Base-by-base conservation (phyloP, 768 basidiomycete species). In the Megacollybia marginata region DNA sequence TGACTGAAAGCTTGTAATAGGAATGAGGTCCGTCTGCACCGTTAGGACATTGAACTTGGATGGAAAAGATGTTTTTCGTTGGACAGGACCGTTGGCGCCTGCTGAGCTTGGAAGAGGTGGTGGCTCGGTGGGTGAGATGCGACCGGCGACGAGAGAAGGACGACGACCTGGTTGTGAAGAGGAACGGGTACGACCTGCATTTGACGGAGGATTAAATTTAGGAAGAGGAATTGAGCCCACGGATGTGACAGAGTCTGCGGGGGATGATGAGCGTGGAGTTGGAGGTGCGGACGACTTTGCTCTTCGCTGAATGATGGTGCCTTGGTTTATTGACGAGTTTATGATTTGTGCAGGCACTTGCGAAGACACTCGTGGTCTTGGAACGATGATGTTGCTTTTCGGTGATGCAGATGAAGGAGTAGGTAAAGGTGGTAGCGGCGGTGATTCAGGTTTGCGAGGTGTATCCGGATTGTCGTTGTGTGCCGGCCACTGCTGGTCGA, bases 101-200 rank as follows among this genome's bases (percentile, higher is more conserved):
- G 64, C 60, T 16, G 69, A 54, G 4, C 58, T 58, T 44, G 82
- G 80, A 23, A 78, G 67, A 16, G 79, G 82, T 11, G 78, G 83
- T 44, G 65, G 72, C 56, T 78, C 82, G 47, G 68, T 69, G 48
- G 71, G 82, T 38, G 76, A 80, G 54, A 70, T 69, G 44, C 75
- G 69, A 45, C 77, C 74, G 54, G 75, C 72, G 33, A 72, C 63
- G 31, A 80, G 53, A 12, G 84, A 79, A 20, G 86, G 85, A 49
- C 85, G 71, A 50, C 85, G 76, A 23, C 82, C 84, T 40, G 89
- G 87, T 55, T 91, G 89, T 35, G 89, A 90, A 11, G 78, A 79
- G 33, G 89, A 85, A 44, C 89, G 78, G 50, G 59, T 74, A 51
- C 89, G 77, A 18, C 71, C 70, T 31, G 60, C 61, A 1, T 72